A percentile compares a stretch with the other conserved stretches of the same genome.
Conservation (phyloP, 2,329 filamentous ascomycete genomes). For the Periconia macrospinosa region DNA sequence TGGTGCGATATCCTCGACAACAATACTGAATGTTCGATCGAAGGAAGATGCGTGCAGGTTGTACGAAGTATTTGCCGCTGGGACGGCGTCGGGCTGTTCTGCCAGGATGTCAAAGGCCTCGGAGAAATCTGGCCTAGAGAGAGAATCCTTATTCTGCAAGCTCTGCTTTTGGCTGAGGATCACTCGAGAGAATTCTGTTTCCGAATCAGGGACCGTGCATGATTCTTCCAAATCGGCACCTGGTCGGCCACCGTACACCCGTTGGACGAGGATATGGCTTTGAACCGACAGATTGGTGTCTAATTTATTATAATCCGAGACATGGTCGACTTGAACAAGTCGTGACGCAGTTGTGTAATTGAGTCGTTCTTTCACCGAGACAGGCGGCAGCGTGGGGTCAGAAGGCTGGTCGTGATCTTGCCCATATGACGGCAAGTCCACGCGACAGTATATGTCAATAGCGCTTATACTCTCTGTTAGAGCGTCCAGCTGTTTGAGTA, state of each 20-base stretch:
- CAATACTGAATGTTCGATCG: slow-evolving; percentile 67
- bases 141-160: slow-evolving; percentile 13
- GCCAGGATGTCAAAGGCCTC: slow-evolving; percentile 57
- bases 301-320: slow-evolving; percentile 48
- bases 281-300: slow-evolving; percentile 37
- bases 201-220: slow-evolving; percentile 5
- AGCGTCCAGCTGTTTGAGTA: slow-evolving; percentile 54
- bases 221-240: slow-evolving; percentile 2
- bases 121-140: slow-evolving; percentile 46
- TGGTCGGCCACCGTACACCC: slow-evolving; percentile 9
- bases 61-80: slow-evolving; percentile 31
- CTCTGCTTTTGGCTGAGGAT: slow-evolving; percentile 35
- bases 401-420: slow-evolving; percentile 49
- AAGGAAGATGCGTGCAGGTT: slow-evolving; percentile 72
- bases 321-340: slow-evolving; percentile 56
- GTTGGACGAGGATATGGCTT: slow-evolving; percentile 21
- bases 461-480: slow-evolving; percentile 66
- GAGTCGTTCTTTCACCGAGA: slow-evolving; percentile 55
- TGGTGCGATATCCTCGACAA: slow-evolving; percentile 79
- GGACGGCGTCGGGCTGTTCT: slow-evolving; percentile 30
- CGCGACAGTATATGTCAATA: slow-evolving; percentile 62
- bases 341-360: slow-evolving; percentile 59
- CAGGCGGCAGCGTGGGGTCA: slow-evolving; percentile 65
- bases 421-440: slow-evolving; percentile 48
- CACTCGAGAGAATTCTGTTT: slow-evolving; percentile 21